A percentile compares a stretch with the other conserved stretches of the same genome.
Conservation (phyloP, 345 rosid genomes). For the Eucalyptus cladocalyx region DNA sequence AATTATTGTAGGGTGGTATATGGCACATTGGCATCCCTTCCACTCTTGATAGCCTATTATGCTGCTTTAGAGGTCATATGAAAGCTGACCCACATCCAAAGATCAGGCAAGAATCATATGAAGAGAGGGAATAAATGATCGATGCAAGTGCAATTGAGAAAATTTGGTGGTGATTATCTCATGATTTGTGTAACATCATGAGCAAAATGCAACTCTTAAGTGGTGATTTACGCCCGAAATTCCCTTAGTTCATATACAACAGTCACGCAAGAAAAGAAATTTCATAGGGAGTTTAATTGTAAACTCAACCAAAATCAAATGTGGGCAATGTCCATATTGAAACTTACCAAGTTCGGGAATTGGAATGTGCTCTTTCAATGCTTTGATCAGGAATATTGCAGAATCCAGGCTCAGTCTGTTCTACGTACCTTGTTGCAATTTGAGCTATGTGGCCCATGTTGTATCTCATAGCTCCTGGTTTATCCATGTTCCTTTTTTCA, state of each 20-base stretch:
- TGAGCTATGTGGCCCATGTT: background rate
- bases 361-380: background rate
- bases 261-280: background rate
- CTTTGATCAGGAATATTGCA: background rate
- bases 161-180: background rate
- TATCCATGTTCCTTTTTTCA: background rate
- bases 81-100: background rate
- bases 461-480: background rate
- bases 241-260: background rate
- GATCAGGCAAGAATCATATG: background rate
- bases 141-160: background rate
- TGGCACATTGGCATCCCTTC: conserved; percentile 18
- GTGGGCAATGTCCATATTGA: background rate
- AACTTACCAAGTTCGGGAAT: background rate
- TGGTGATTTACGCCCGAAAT: background rate
- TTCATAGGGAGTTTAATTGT: background rate
- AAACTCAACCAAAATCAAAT: background rate
- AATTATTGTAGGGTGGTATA: conserved; percentile 11
- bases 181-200: background rate
- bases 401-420: background rate
- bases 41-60: background rate
- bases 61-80: conserved; percentile 1
- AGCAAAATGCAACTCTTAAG: too few relatives aligned
- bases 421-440: background rate
- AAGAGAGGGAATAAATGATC: background rate